phyloP scores from a whole-genome alignment of 345 rosid genomes.

The Erucastrum elatum region DNA sequence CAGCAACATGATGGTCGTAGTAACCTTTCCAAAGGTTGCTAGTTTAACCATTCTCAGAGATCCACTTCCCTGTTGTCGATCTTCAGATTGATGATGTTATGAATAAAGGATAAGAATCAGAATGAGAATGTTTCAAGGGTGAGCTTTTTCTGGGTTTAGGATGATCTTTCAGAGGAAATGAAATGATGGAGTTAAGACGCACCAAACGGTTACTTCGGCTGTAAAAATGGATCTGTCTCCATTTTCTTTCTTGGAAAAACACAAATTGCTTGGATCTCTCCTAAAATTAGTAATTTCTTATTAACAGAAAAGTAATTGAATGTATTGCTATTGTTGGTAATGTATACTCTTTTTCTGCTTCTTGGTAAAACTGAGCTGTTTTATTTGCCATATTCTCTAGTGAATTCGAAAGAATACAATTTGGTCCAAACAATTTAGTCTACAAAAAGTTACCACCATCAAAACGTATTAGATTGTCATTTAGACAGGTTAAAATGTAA shows the following conservation, averaged over 20 bases:
- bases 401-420: neutral
- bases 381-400: neutral
- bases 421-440: neutral
- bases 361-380: neutral
- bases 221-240: slow-evolving; percentile 52
- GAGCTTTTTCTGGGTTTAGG: slow-evolving; percentile 30
- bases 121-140: neutral
- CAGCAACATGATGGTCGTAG: slow-evolving; percentile 6
- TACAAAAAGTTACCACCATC: neutral
- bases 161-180: slow-evolving; percentile 22
- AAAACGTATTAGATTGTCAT: neutral
- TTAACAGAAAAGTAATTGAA: neutral
- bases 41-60: neutral
- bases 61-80: neutral
- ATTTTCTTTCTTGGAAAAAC: neutral
- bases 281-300: neutral
- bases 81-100: neutral
- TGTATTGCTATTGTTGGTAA: neutral
- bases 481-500: neutral
- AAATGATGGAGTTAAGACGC: slow-evolving; percentile 31
- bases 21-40: neutral
- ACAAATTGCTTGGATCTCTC: neutral
- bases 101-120: neutral
- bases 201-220: slow-evolving; percentile 56
- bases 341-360: neutral